Evolutionary conservation across 2,329 filamentous ascomycete genomes (phyloP), one percentile per base, ranked within the genome.

Genomic region (Fusarium ambrosium): DNA sequence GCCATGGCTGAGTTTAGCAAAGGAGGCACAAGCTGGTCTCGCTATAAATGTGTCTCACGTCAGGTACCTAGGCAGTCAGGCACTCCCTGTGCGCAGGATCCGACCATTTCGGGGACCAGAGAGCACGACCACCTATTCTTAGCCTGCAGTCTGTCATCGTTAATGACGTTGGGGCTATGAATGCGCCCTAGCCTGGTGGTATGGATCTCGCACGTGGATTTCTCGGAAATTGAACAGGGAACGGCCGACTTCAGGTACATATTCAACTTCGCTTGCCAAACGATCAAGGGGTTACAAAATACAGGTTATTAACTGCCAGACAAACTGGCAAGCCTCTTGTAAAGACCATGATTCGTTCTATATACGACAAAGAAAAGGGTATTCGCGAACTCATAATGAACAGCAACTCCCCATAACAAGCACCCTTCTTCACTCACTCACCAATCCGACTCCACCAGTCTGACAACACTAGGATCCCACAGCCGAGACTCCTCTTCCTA

Each of bases 121-220:
- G 29, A 64, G 11, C 24, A 56, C 20, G n/a, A 32, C 51, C 18
- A 13, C 22, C 62, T 64, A 58, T 64, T 43, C 51, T 64, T 64
- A 64, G 62, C 6, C 10, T 6, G 7, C 9, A 24, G 41, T 62
- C 41, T 51, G 58, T 32, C 58, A 27, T 61, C 20, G 32, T 18
- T 11, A 36, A 48, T 51, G 60, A 29, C 6, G 39, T 37, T 51
- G 13, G 37, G n/a, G 39, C 58, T 20, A 29, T 61, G n/a, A 9
- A 32, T 20, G 10, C 18, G 37, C n/a, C n/a, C 32, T 16, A n/a
- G 29, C 20, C 32, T 18, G 6, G n/a, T 11, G 10, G 58, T 16
- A 61, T 29, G 24, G 51, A 55, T 32, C 51, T 59, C 55, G 36
- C 22, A 43, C 24, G 58, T 43, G 37, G 37, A 43, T 32, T 55